Evolutionary conservation across 305 asterid genomes (phyloP).

Genomic region (Fraxinus nigra): DNA sequence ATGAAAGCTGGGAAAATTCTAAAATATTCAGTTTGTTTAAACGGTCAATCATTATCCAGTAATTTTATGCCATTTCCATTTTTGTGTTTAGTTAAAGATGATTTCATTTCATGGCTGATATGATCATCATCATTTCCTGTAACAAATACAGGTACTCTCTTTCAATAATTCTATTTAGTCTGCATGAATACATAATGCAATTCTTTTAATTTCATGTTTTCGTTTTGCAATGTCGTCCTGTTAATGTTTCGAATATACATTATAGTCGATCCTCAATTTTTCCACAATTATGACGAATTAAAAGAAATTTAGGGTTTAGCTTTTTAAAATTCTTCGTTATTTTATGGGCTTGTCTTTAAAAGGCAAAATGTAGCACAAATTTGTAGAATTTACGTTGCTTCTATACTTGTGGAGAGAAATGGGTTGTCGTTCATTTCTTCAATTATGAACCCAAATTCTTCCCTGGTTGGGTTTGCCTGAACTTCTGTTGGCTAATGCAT

Average conservation of each 20-base stretch:
- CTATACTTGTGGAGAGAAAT: background rate
- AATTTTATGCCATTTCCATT: conserved; percentile 17
- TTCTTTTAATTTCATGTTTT: background rate
- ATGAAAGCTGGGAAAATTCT: conserved; percentile 20
- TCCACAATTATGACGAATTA: background rate
- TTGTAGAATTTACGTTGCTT: background rate
- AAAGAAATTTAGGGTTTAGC: conserved; percentile 9
- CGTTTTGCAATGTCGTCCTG: background rate
- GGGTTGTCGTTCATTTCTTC: background rate
- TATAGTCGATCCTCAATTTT: background rate
- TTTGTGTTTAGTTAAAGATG: conserved; percentile 2
- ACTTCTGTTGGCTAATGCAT: background rate
- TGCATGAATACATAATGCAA: background rate
- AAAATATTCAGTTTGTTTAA: conserved; percentile 33
- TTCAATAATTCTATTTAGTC: background rate
- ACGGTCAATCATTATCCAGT: conserved; percentile 30
- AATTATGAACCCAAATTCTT: background rate
- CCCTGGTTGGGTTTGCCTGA: background rate
- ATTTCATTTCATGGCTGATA: conserved; percentile 10
- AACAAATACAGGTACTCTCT: background rate
- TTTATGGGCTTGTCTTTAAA: background rate
- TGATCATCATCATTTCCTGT: conserved; percentile 9
- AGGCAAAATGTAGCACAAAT: background rate
- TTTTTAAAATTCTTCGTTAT: background rate
- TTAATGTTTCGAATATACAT: background rate